Percentiles rank a stretch among this genome's conserved stretches.
Conservation (phyloP, 306 rosid genomes). For the Mimosa bimucronata region DNA sequence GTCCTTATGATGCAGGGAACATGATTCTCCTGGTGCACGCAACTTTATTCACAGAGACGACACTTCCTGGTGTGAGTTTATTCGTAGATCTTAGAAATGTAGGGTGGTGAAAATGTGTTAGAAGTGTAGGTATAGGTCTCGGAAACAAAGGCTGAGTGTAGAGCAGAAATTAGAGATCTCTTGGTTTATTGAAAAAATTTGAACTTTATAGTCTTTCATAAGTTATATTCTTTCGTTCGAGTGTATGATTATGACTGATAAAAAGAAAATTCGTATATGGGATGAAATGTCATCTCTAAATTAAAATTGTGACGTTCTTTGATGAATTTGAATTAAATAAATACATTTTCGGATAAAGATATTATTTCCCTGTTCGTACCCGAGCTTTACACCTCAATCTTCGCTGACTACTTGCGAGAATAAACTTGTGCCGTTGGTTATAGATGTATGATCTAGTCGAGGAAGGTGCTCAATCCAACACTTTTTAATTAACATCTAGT, state of each 20-base stretch:
- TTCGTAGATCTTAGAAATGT: background rate
- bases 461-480: no score
- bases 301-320: constrained; percentile 27
- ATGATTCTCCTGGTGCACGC: constrained; percentile 31
- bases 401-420: background rate
- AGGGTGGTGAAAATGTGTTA: constrained; percentile 16
- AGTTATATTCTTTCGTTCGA: background rate
- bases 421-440: background rate
- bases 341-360: background rate
- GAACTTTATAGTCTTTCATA: constrained; percentile 6
- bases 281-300: constrained; percentile 25
- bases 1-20: background rate
- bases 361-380: no score
- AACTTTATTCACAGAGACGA: constrained; percentile 26
- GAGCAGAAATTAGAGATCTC: constrained; percentile 16
- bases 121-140: constrained; percentile 33
- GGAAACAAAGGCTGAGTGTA: constrained; percentile 31
- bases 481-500: no score
- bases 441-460: no score
- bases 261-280: background rate
- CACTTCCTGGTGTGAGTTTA: background rate
- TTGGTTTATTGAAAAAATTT: constrained; percentile 17
- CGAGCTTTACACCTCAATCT: background rate
- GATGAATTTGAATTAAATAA: constrained; percentile 15
- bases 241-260: background rate